Base-by-base conservation (phyloP, 192 early-diverging fungal genomes). In the Podila verticillata region DNA sequence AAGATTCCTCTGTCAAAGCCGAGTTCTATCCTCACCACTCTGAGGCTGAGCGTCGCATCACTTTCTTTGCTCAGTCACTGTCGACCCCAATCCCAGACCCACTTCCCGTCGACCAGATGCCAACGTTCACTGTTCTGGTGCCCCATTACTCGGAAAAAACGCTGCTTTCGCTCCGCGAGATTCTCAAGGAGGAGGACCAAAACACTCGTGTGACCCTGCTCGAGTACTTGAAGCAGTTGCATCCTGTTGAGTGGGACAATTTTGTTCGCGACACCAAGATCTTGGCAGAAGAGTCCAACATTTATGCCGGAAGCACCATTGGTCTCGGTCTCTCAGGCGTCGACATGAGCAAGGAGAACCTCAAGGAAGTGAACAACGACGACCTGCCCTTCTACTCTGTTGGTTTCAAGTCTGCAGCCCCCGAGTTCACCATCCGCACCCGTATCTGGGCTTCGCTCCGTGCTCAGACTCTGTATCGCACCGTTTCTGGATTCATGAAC, bases 131-230 rank as follows among this genome's bases (percentile, higher is more conserved):
- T 2, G 93, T 94, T 7, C 83, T 94, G 24, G 90, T 89, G 34
- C 93, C 93, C 35, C 93, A 94, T 65, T 94, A 93, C 81, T 87
- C 87, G 39, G 93, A 94, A 80, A 93, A 94, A 84, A 92, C 92
- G 61, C 72, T 94, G 29, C 85, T 94, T 71, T 87, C 90, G 19
- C 83, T 94, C 57, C 84, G 90, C 48, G 93, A 94, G 84, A 93
- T 94, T 61, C 92, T 94, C 70, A 84, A 89, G 57, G 92, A 92
- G 75, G 90, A 91, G 61, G 93, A 94, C 65, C 82, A 90, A 69
- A 89, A 90, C 63, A 92, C 92, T 48, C 87, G 91, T 28, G 87
- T 94, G 22, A 94, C 92, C 47, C 72, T 93, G 31, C 84, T 94
- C 22, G 93, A 94, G 83, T 94, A 93, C 57, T 74, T 92, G 22